phyloP scores from a whole-genome alignment of 257 asterid genomes.

The Solanum rostratum region DNA sequence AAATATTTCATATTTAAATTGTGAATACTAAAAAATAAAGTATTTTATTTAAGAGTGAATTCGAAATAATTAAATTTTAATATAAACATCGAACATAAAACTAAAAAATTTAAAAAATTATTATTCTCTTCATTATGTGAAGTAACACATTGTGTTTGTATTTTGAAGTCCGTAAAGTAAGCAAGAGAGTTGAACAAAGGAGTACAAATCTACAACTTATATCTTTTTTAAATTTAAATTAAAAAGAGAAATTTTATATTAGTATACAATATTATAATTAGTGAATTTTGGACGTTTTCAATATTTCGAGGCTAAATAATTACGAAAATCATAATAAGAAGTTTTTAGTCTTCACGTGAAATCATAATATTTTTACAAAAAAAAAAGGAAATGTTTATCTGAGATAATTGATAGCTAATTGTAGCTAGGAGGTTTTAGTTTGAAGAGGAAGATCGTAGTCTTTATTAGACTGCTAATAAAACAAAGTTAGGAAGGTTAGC shows the following conservation, averaged over 20 bases:
- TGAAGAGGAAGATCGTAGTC: background rate
- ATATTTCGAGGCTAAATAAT: background rate
- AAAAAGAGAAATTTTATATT: background rate
- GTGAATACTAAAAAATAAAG: too few species aligned
- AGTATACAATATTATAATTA: background rate
- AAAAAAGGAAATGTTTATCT: background rate
- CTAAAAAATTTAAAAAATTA: too few species aligned
- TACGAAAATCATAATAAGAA: background rate
- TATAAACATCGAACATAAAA: too few species aligned
- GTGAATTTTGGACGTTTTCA: background rate
- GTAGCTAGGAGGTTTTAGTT: background rate
- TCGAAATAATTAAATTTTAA: too few species aligned
- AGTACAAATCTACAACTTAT: background rate
- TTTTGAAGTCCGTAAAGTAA: background rate
- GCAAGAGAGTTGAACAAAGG: background rate
- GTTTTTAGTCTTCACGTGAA: background rate
- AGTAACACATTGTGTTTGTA: too few species aligned
- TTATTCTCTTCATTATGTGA: too few species aligned
- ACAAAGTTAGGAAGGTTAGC: background rate
- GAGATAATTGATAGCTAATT: background rate
- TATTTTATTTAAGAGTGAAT: too few species aligned
- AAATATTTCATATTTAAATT: background rate
- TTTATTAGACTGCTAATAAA: background rate
- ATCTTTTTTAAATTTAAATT: background rate
- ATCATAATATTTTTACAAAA: background rate